phyloP scores from a whole-genome alignment of 2,329 filamentous ascomycete species.

The Ophiosphaerella narmari region DNA sequence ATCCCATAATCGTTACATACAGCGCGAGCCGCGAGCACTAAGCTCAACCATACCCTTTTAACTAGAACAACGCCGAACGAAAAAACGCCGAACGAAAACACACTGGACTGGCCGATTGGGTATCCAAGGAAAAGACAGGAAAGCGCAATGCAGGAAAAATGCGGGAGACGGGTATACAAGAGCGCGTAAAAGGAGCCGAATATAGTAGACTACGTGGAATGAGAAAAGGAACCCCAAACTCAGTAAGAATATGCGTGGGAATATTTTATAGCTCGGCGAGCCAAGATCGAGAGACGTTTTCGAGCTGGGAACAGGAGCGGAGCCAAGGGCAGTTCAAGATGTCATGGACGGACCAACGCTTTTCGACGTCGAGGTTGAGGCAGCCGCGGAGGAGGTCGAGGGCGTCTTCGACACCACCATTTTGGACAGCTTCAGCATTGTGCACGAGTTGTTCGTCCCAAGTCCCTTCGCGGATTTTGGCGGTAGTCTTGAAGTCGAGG shows the following conservation, averaged over 20 bases:
- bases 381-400: conserved; percentile 65
- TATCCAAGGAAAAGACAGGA: conserved; percentile 5
- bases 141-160: conserved; percentile 1
- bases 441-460: conserved; percentile 61
- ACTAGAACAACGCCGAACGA: no score
- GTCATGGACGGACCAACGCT: conserved; percentile 62
- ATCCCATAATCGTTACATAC: no score
- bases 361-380: conserved; percentile 59
- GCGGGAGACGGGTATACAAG: conserved; percentile 31
- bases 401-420: conserved; percentile 49
- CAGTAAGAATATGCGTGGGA: no score
- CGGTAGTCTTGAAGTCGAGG: conserved; percentile 62
- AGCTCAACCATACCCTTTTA: no score
- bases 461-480: conserved; percentile 63
- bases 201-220: no score
- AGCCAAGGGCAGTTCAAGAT: conserved; percentile 63
- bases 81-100: no score
- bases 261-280: conserved; percentile 19
- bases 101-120: neutral
- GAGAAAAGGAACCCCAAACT: no score
- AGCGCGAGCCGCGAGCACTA: no score
- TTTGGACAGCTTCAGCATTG: conserved; percentile 47
- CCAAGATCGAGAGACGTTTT: conserved; percentile 38
- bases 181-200: no score
- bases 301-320: conserved; percentile 35